These are phyloP conservation scores for Penicillium sp. DNA, from an alignment of 2,329 filamentous ascomycete species.

Conservation along the genomic window DNA sequence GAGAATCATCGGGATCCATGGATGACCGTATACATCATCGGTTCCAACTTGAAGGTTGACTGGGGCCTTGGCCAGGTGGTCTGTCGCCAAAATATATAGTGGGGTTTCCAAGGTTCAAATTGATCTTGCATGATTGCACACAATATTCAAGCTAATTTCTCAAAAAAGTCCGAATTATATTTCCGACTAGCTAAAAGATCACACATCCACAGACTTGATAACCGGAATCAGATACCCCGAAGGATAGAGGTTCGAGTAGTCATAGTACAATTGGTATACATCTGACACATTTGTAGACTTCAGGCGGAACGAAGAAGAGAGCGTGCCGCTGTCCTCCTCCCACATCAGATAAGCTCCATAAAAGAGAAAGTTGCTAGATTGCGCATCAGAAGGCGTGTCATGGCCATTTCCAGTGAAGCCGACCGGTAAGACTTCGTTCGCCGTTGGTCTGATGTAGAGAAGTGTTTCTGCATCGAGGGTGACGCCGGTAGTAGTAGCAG, in stretches of 20 bases:
- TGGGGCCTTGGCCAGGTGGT: no score
- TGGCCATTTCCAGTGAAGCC: constrained; percentile 22
- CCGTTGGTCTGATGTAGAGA: constrained; percentile 22
- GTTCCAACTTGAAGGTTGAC: no score
- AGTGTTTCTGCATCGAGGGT: constrained; percentile 18
- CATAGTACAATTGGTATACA: constrained; percentile 25
- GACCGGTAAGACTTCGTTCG: constrained; percentile 15
- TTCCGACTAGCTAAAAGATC: background rate
- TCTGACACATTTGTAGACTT: constrained; percentile 19
- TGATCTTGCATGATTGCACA: no score
- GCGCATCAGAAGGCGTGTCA: constrained; percentile 14
- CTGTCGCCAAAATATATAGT: no score
- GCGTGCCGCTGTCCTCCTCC: constrained; percentile 10
- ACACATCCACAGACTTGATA: constrained; percentile 11
- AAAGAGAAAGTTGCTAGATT: constrained; percentile 14
- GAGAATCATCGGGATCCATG: no score
- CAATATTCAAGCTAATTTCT: no score
- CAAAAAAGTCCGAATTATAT: no score
- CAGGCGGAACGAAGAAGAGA: constrained; percentile 22
- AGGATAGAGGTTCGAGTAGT: constrained; percentile 23
- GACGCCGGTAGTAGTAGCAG: constrained; percentile 18
- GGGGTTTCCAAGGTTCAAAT: no score
- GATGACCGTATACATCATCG: no score
- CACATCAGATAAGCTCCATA: constrained; percentile 25
- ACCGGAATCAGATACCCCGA: constrained; percentile 12